phyloP scores from a whole-genome alignment of 129 eudicot species.

The Heracleum sosnowskyi region DNA sequence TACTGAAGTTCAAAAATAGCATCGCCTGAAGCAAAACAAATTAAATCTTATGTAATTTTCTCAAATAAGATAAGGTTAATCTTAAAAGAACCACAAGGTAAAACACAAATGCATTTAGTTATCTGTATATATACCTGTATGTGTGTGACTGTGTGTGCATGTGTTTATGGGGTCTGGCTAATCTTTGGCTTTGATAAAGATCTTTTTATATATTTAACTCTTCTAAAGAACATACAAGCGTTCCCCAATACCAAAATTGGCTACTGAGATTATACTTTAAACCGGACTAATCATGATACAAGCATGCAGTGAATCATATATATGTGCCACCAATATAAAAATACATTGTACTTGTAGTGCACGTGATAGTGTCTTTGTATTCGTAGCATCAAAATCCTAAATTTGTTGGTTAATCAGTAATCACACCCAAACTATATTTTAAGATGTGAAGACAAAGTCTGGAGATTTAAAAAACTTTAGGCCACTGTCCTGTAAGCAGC shows the following conservation, averaged over 20 bases:
- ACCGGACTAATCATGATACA: too few relatives aligned
- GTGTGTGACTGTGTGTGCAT: too few relatives aligned
- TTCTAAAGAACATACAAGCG: not conserved
- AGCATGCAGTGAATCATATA: not conserved
- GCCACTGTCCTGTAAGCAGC: not conserved
- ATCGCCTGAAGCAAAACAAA: constrained; percentile 36
- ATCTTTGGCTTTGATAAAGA: not conserved
- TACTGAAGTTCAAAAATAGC: constrained; percentile 55
- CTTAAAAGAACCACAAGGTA: not conserved
- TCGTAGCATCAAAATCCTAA: not conserved
- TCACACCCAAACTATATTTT: not conserved
- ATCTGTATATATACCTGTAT: not conserved
- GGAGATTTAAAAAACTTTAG: not conserved
- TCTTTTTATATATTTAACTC: not conserved
- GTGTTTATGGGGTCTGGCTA: too few relatives aligned
- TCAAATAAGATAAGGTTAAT: not conserved
- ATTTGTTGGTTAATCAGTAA: too few relatives aligned
- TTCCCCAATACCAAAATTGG: not conserved
- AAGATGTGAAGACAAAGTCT: not conserved
- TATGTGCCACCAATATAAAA: not conserved
- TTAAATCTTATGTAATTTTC: not conserved
- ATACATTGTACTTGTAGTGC: not conserved
- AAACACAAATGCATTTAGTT: not conserved
- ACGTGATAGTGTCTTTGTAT: not conserved
- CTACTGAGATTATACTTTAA: too few relatives aligned